Base-by-base conservation (phyloP, 2,329 filamentous ascomycete species). In the Fusarium transvaalense region DNA sequence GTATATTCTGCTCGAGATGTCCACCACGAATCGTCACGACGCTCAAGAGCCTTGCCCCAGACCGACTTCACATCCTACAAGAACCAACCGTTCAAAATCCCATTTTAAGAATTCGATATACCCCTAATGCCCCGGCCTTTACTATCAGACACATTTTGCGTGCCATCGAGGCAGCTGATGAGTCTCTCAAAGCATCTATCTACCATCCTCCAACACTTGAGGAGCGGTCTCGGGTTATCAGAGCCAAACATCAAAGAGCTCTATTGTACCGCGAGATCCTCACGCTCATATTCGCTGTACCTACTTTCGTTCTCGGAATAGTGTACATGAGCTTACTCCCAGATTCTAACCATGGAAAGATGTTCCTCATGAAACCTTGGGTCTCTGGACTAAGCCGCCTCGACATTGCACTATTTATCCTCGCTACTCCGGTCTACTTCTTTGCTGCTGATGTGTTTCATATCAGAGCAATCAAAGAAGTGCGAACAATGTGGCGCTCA, bases 391-490 rank as follows among this genome's bases (percentile, higher is more conserved):
- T 94, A 54, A 92, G 88, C 68, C 88, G 93, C 23, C 85, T 91
- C 8, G 92, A 95, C 77, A 91, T 95, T 81, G 88, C 92, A 6
- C 84, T 97, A 0, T 93, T 95, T 73, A 86, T 94, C 56, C 84
- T 97, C 74, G 89, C 93, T 3, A 97, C 93, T 0, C 93, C 93
- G 0, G 89, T 97, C 10, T 97, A 97, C 82, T 90, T 97, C 74
- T 92, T 92, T 71, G 91, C 91, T 2, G 92, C 94, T 1, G 92
- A 97, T 76, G 84, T 94, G 3, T 97, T 97, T 77, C 95, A 97
- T 75, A 79, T 85, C 14, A 86, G 92, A 39, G 92, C 93, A 1
- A 76, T 94, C 69, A 96, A 94, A 76, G 94, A 97, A 73, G 81
- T 97, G 14, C 84, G 84, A 64, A 85, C 89, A 0, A 83, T 97